A percentile compares a stretch with the other conserved stretches of the same genome.
phyloP scores from a whole-genome alignment of 2,329 filamentous ascomycete genomes.

The Pezicula radicicola region DNA sequence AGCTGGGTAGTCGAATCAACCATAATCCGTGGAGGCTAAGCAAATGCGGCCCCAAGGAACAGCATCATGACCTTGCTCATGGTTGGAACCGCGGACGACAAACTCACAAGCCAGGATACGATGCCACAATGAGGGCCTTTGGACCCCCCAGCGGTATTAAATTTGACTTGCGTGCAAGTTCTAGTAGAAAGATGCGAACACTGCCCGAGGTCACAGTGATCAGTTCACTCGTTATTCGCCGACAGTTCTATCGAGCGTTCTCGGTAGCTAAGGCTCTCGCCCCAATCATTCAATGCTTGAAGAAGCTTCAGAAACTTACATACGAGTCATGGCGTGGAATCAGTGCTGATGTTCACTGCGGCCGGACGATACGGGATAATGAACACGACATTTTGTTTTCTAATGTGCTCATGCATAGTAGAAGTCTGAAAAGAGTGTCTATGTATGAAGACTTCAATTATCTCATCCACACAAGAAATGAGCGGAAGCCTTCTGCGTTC shows the following conservation, averaged over 20 bases:
- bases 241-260: slow-evolving; percentile 1
- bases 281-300: not conserved
- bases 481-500: not conserved
- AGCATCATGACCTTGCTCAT: not conserved
- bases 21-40: not conserved
- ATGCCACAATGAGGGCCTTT: not conserved
- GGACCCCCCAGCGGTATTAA: not conserved
- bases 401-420: not conserved
- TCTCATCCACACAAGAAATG: not conserved
- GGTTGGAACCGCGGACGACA: not conserved
- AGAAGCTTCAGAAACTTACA: not conserved
- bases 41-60: not conserved
- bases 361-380: not conserved
- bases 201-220: not conserved
- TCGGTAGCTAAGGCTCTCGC: not conserved
- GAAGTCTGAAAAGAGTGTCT: not conserved
- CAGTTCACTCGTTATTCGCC: not conserved
- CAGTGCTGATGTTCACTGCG: not conserved
- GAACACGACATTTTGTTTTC: not conserved
- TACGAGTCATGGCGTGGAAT: not conserved
- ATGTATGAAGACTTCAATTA: not conserved
- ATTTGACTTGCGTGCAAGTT: not conserved
- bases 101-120: not conserved
- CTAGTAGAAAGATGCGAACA: not conserved
- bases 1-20: not conserved